Evolutionary conservation across 2,329 filamentous ascomycete genomes (phyloP).

Genomic region (Colletotrichum theobromicola): DNA sequence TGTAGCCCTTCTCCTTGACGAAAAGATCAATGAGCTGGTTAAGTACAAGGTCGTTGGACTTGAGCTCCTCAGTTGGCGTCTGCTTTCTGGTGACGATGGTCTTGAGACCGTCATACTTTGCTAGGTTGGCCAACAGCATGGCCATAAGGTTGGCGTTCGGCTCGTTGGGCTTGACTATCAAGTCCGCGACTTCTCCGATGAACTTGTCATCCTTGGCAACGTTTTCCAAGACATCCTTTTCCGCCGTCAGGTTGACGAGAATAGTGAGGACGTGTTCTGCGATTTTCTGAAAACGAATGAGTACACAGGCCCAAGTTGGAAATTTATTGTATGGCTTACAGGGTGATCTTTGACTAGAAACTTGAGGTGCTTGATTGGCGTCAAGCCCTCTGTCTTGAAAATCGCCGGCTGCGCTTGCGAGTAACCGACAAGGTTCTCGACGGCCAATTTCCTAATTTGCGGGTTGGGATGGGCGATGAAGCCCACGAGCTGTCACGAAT

Average conservation of each 20-base stretch:
- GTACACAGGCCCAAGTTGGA: not conserved
- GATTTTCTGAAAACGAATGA: conserved; percentile 65
- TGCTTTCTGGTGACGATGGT: conserved; percentile 73
- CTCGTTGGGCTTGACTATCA: conserved; percentile 79
- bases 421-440: conserved; percentile 87
- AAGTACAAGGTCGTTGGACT: conserved; percentile 74
- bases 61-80: conserved; percentile 70
- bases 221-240: conserved; percentile 74
- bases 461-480: conserved; percentile 93
- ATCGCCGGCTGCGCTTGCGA: conserved; percentile 74
- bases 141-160: conserved; percentile 82
- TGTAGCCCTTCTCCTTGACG: conserved; percentile 88
- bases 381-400: conserved; percentile 82
- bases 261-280: conserved; percentile 93
- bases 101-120: conserved; percentile 78
- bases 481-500: conserved; percentile 76
- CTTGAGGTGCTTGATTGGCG: conserved; percentile 87
- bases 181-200: conserved; percentile 72
- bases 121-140: conserved; percentile 92
- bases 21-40: conserved; percentile 96
- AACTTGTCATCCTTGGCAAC: conserved; percentile 83
- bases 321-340: conserved; percentile 51
- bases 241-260: conserved; percentile 83
- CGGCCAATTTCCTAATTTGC: conserved; percentile 84
- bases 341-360: conserved; percentile 83